Evolutionary conservation across 208 protist genomes (phyloP).

Genomic region (Acanthamoeba triangularis): DNA sequence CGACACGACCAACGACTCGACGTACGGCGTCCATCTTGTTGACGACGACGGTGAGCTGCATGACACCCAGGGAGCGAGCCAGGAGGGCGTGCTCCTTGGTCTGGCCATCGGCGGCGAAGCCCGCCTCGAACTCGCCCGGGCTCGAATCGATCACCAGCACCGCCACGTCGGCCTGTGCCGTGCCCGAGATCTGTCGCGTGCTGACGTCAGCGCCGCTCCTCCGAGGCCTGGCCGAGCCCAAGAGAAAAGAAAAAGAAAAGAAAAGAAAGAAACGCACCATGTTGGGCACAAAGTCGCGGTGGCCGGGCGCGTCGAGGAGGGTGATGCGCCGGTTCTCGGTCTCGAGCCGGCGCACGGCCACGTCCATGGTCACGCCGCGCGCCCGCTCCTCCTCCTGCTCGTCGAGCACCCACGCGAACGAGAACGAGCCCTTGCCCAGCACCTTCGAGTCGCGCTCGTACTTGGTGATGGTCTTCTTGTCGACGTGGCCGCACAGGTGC

Average conservation of each 20-base stretch:
- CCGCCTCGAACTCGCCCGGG: constrained; percentile 88
- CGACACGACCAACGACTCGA: background rate
- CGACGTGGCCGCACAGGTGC: constrained; percentile 37
- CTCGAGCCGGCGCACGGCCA: constrained; percentile 86
- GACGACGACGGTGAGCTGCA: constrained; percentile 89
- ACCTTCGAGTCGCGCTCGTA: constrained; percentile 74
- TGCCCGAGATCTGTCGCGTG: constrained; percentile 11
- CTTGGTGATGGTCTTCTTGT: constrained; percentile 32
- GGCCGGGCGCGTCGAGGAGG: constrained; percentile 90
- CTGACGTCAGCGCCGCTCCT: no score
- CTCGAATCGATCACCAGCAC: constrained; percentile 87
- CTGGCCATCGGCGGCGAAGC: constrained; percentile 87
- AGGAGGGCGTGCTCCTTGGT: constrained; percentile 90
- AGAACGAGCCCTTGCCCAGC: constrained; percentile 88
- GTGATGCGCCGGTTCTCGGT: constrained; percentile 84
- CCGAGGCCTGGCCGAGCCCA: no score
- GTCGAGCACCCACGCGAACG: constrained; percentile 91
- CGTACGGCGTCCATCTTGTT: constrained; percentile 89
- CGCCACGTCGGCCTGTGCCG: constrained; percentile 84
- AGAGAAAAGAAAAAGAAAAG: background rate
- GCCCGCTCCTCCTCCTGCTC: constrained; percentile 86
- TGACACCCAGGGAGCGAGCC: constrained; percentile 84
- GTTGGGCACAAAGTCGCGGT: constrained; percentile 91
- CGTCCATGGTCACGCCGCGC: constrained; percentile 89
- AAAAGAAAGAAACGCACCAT: constrained; percentile 87